Conservation (phyloP, 805 yeast species). For the Sungouiozyma intestinalis region DNA sequence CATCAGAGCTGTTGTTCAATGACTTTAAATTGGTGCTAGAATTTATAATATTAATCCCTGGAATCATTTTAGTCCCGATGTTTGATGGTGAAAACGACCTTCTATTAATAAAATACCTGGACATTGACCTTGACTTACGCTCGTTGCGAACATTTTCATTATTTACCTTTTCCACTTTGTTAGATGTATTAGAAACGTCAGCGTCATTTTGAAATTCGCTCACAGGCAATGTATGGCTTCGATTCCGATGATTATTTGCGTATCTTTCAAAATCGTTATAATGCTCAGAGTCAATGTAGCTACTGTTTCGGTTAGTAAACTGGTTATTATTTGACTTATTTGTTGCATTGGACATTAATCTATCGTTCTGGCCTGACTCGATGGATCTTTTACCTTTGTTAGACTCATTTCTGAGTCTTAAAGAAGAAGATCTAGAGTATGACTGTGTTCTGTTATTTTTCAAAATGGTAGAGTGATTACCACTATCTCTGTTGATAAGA, state of each 20-base stretch:
- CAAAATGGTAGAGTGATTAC: not conserved
- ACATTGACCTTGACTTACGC: constrained; percentile 20
- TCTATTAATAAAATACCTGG: constrained; percentile 17
- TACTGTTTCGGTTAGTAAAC: constrained; percentile 7
- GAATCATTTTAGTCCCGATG: constrained; percentile 17
- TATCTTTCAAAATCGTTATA: not conserved
- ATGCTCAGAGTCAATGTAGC: constrained; percentile 5
- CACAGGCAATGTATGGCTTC: constrained; percentile 19
- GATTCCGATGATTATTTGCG: constrained; percentile 8
- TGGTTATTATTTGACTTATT: constrained; percentile 1
- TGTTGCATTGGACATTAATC: not conserved
- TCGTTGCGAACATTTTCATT: constrained; percentile 6
- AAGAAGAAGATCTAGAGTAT: not conserved
- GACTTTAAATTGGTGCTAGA: constrained; percentile 12
- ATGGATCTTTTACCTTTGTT: not conserved
- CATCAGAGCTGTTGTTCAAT: constrained; percentile 4
- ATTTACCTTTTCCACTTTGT: not conserved
- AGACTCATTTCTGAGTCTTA: not conserved
- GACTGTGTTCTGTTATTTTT: not conserved
- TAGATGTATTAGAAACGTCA: not conserved
- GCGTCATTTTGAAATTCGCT: constrained; percentile 3
- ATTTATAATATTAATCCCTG: constrained; percentile 10
- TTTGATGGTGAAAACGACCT: constrained; percentile 24
- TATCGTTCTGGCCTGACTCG: not conserved
- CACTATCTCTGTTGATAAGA: not conserved